Percentiles rank a stretch among this genome's conserved stretches.
Evolutionary conservation across 352 stramenopile species (phyloP).

Genomic region (Phytophthora syringae): DNA sequence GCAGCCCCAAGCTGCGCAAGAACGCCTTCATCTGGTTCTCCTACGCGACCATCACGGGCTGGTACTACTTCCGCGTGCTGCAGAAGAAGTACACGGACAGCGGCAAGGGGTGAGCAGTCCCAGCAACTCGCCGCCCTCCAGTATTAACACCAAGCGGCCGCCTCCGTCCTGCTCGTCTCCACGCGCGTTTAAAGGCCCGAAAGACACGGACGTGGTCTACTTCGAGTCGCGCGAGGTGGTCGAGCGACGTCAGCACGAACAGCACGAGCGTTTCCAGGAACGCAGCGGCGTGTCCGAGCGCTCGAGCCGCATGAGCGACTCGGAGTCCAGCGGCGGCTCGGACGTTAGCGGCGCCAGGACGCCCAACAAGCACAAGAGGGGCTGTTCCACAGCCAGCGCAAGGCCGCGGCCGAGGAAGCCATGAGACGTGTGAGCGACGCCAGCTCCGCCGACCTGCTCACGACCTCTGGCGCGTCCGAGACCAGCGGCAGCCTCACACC

Average conservation of each 20-base stretch:
- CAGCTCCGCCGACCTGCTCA: constrained; percentile 38
- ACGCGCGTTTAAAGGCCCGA: not conserved
- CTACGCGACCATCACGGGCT: constrained; percentile 82
- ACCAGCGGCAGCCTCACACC: constrained; percentile 11
- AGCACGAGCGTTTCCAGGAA: constrained; percentile 39
- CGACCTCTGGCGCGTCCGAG: constrained; percentile 45
- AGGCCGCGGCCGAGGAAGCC: constrained; percentile 43
- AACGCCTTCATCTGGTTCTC: constrained; percentile 72
- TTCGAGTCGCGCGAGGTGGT: constrained; percentile 54
- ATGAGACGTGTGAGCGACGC: constrained; percentile 41
- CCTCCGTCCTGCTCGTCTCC: constrained; percentile 8
- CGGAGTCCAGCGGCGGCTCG: constrained; percentile 60
- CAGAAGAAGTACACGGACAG: constrained; percentile 58
- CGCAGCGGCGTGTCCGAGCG: constrained; percentile 46
- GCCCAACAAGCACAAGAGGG: constrained; percentile 41
- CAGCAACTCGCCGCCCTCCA: constrained; percentile 16
- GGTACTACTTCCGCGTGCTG: constrained; percentile 85
- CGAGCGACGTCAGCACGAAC: constrained; percentile 34
- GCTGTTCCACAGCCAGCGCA: constrained; percentile 51
- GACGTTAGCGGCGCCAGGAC: constrained; percentile 31
- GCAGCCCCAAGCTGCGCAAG: constrained; percentile 64
- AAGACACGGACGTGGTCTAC: constrained; percentile 50
- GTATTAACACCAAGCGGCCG: not conserved
- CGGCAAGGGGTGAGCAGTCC: constrained; percentile 25
- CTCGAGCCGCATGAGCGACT: constrained; percentile 55